Conservation (phyloP, 768 basidiomycete species). For the Boletellus ananiceps region DNA sequence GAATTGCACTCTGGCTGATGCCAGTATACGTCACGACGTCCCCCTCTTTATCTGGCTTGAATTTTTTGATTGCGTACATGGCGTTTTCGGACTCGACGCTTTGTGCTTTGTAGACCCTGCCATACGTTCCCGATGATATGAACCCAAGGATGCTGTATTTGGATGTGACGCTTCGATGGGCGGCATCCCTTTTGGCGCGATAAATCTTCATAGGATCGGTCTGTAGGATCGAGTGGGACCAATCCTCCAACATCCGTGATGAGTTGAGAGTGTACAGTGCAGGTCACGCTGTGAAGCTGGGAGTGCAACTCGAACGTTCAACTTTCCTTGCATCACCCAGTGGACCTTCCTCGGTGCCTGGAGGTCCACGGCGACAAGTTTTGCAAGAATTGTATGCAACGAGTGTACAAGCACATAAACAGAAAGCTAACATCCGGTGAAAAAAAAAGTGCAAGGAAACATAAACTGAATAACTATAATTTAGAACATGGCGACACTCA, state of each 20-base stretch:
- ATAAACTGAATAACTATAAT: too few species aligned
- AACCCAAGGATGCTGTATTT: constrained; percentile 94
- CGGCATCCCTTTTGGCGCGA: constrained; percentile 69
- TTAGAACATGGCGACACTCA: background rate
- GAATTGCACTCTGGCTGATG: constrained; percentile 94
- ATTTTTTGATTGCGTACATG: constrained; percentile 97
- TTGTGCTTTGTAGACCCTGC: constrained; percentile 96
- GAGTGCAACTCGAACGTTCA: too few species aligned
- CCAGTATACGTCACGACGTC: constrained; percentile 95
- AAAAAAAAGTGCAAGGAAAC: background rate
- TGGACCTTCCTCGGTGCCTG: too few species aligned
- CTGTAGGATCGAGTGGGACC: constrained; percentile 33
- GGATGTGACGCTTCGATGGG: constrained; percentile 61
- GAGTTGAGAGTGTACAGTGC: too few species aligned
- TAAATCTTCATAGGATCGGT: constrained; percentile 84
- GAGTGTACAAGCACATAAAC: background rate
- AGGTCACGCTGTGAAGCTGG: too few species aligned
- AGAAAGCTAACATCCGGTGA: background rate
- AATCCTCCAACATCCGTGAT: constrained; percentile 33
- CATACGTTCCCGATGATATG: constrained; percentile 97
- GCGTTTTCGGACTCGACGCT: constrained; percentile 63
- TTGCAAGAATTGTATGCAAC: too few species aligned
- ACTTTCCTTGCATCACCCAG: too few species aligned
- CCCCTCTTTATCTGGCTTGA: constrained; percentile 99
- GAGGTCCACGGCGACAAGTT: too few species aligned